Conservation (phyloP, 2,329 filamentous ascomycete species). For the Tolypocladium capitatum region DNA sequence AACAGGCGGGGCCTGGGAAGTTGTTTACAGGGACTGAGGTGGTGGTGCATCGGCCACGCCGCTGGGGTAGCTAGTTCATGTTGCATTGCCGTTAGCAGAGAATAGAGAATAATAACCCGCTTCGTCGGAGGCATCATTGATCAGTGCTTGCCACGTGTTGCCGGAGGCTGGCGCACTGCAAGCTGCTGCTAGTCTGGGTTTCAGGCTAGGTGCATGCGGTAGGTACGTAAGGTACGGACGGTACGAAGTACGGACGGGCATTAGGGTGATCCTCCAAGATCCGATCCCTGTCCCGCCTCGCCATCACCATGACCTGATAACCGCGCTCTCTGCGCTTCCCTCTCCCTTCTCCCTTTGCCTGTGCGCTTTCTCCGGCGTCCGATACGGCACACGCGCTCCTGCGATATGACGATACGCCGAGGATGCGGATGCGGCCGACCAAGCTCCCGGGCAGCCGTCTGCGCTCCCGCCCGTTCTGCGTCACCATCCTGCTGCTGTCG, state of each 20-base stretch:
- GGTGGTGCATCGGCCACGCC: no score
- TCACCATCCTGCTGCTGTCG: slow-evolving; percentile 31
- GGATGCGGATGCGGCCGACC: slow-evolving; percentile 6
- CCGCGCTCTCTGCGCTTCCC: not conserved
- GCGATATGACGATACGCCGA: slow-evolving; percentile 7
- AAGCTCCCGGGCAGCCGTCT: slow-evolving; percentile 20
- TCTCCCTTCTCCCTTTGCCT: not conserved
- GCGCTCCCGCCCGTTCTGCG: slow-evolving; percentile 35
- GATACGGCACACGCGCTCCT: not conserved
- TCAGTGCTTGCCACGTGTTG: no score
- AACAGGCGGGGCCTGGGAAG: no score
- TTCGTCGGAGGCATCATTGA: no score
- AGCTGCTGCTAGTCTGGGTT: no score
- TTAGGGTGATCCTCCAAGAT: not conserved
- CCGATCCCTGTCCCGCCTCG: not conserved
- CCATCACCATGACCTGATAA: not conserved
- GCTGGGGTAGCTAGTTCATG: no score
- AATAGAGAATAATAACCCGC: no score
- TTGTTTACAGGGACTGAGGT: no score
- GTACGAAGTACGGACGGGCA: no score
- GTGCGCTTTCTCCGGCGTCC: not conserved
- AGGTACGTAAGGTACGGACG: not conserved
- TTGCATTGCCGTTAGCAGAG: no score
- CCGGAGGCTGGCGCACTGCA: no score
- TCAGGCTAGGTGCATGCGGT: no score